phyloP scores from a whole-genome alignment of 1,139 yeast species.

The Trichomonascaceae sp. region DNA sequence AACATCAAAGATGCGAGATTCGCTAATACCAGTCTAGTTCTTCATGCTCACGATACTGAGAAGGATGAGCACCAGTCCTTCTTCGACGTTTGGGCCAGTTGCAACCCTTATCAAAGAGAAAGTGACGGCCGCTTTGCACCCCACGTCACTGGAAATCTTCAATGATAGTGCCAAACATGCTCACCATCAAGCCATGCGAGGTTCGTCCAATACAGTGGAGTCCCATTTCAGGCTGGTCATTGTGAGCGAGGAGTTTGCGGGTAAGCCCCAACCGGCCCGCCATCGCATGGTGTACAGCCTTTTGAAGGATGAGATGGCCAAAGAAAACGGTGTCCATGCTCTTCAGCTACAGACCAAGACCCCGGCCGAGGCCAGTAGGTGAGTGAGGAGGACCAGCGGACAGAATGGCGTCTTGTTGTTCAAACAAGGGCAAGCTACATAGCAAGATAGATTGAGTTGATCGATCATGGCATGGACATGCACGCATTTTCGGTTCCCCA shows the following conservation, averaged over 20 bases:
- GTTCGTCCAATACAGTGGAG: constrained; percentile 61
- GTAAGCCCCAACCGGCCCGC: constrained; percentile 57
- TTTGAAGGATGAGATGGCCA: constrained; percentile 57
- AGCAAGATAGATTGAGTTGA: too few species aligned
- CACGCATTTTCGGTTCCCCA: too few species aligned
- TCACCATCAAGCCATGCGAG: constrained; percentile 75
- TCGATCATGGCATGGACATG: too few species aligned
- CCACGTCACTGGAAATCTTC: constrained; percentile 40
- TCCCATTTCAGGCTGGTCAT: constrained; percentile 64
- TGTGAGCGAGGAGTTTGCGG: constrained; percentile 57
- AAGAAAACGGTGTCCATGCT: constrained; percentile 68
- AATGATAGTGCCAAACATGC: constrained; percentile 87
- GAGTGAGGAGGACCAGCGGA: not conserved
- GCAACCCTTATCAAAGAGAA: constrained; percentile 38
- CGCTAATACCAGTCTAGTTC: not conserved
- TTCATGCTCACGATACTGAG: not conserved
- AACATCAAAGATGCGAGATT: too few species aligned
- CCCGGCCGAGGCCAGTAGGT: constrained; percentile 32
- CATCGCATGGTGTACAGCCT: constrained; percentile 65
- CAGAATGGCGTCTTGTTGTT: too few species aligned
- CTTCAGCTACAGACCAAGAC: constrained; percentile 80
- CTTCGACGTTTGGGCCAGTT: constrained; percentile 29
- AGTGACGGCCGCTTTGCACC: constrained; percentile 35
- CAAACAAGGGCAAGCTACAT: too few species aligned
- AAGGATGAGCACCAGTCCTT: not conserved